phyloP scores from a whole-genome alignment of 2,329 filamentous ascomycete species.

The Escovopsis weberi region DNA sequence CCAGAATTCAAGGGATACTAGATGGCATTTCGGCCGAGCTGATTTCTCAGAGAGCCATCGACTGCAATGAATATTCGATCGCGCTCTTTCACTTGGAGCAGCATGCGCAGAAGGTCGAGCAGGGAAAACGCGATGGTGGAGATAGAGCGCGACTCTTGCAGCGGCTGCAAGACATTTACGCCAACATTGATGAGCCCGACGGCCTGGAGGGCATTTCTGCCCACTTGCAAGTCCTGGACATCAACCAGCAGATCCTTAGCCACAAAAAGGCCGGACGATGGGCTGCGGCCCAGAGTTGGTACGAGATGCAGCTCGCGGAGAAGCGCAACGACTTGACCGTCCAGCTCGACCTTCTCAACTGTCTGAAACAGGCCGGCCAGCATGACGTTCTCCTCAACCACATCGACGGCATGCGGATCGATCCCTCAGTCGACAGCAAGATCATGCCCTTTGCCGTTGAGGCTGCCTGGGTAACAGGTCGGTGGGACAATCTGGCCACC shows the following conservation, averaged over 20 bases:
- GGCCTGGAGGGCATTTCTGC: slow-evolving; percentile 89
- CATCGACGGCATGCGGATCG: slow-evolving; percentile 57
- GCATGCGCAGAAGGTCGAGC: slow-evolving; percentile 48
- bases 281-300: slow-evolving; percentile 95
- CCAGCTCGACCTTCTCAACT: slow-evolving; percentile 72
- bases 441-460: slow-evolving; percentile 78
- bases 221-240: slow-evolving; percentile 71
- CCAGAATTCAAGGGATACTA: slow-evolving; percentile 35
- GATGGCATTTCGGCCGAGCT: slow-evolving; percentile 59
- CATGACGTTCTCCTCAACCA: slow-evolving; percentile 81
- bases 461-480: slow-evolving; percentile 77
- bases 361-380: slow-evolving; percentile 89
- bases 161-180: slow-evolving; percentile 83
- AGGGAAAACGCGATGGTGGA: slow-evolving; percentile 29
- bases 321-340: slow-evolving; percentile 62
- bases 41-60: slow-evolving; percentile 67
- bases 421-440: slow-evolving; percentile 37
- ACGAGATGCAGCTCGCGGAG: slow-evolving; percentile 76
- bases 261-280: slow-evolving; percentile 88
- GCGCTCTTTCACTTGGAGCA: slow-evolving; percentile 93
- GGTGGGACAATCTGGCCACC: slow-evolving; percentile 61
- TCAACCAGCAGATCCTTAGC: slow-evolving; percentile 85
- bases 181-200: slow-evolving; percentile 94
- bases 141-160: slow-evolving; percentile 55
- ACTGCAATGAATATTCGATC: slow-evolving; percentile 83